phyloP scores from a whole-genome alignment of 495 filamentous ascomycete genomes.

The Stereocaulon alpinum region DNA sequence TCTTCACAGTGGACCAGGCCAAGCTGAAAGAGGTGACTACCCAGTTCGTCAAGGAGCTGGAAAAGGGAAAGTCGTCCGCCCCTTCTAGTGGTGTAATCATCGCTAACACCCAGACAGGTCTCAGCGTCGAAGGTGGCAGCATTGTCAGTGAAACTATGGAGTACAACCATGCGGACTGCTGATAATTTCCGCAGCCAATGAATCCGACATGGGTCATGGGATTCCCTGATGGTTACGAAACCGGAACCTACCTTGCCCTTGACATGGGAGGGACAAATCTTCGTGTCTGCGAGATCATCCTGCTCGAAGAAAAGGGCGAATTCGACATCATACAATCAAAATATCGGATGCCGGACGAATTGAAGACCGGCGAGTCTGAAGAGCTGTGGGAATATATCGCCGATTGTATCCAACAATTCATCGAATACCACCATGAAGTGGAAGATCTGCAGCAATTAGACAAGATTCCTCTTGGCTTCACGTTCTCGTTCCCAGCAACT shows the following conservation, averaged over 20 bases:
- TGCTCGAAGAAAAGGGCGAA: conserved; percentile 83
- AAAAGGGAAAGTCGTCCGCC: conserved; percentile 53
- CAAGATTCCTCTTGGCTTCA: conserved; percentile 83
- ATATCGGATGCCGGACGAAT: conserved; percentile 91
- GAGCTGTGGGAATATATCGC: conserved; percentile 98
- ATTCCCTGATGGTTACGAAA: conserved; percentile 81
- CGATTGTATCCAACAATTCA: conserved; percentile 92
- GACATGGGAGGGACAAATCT: conserved; percentile 99
- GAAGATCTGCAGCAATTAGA: conserved; percentile 50
- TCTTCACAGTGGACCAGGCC: conserved; percentile 65
- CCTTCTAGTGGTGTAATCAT: background rate
- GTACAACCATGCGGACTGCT: conserved; percentile 12
- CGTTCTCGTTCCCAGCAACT: conserved; percentile 94
- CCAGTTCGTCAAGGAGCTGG: conserved; percentile 81
- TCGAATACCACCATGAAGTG: conserved; percentile 74
- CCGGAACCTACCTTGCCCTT: conserved; percentile 82
- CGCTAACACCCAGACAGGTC: conserved; percentile 36
- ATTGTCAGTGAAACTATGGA: conserved; percentile 54
- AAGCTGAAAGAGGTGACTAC: conserved; percentile 83
- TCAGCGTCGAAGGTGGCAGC: conserved; percentile 78
- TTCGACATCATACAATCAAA: conserved; percentile 99
- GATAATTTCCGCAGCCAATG: conserved; percentile 61
- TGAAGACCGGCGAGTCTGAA: conserved; percentile 80
- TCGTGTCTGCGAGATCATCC: conserved; percentile 89
- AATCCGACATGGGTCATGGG: conserved; percentile 98